Evolutionary conservation across 371 early-diverging fungal species (phyloP).

Genomic region (Mortierella sp.): DNA sequence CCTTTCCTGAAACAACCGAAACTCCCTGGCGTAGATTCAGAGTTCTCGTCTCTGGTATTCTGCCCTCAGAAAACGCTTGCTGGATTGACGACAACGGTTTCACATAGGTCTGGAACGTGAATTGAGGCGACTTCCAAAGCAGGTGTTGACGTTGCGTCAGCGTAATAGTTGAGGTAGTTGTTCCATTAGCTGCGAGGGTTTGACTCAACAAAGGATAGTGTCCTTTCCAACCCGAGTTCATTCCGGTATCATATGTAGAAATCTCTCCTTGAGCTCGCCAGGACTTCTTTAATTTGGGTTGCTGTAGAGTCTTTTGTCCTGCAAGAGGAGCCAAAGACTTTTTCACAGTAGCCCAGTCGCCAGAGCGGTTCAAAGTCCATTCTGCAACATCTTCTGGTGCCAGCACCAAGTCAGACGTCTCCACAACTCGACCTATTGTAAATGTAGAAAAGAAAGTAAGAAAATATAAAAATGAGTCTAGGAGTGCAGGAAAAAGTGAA

Average conservation of each 20-base stretch:
- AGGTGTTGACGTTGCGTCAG: conserved; percentile 59
- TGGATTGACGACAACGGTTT: conserved; percentile 37
- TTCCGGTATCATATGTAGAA: conserved; percentile 62
- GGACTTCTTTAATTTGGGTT: conserved; percentile 14
- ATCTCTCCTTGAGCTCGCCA: conserved; percentile 72
- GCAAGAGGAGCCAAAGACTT: conserved; percentile 24
- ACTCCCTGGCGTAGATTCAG: conserved; percentile 59
- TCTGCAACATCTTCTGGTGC: conserved; percentile 73
- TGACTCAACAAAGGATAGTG: conserved; percentile 50
- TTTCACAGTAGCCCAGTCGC: conserved; percentile 62
- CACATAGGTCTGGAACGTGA: conserved; percentile 66
- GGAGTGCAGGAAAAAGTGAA: too few species aligned
- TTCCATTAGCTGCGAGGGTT: conserved; percentile 36
- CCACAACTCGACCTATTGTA: conserved; percentile 59
- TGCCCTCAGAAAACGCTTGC: conserved; percentile 48
- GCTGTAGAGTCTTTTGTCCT: conserved; percentile 14
- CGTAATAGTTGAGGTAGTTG: conserved; percentile 24
- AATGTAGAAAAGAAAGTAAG: background rate
- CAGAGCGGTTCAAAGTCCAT: conserved; percentile 66
- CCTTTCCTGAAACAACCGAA: conserved; percentile 34
- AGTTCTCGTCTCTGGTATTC: conserved; percentile 58
- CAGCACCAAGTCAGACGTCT: conserved; percentile 63
- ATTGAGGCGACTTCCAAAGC: conserved; percentile 68
- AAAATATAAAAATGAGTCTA: background rate
- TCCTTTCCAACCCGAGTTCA: conserved; percentile 55